Base-by-base conservation (phyloP, 2,329 filamentous ascomycete species). In the Didymella sp. region DNA sequence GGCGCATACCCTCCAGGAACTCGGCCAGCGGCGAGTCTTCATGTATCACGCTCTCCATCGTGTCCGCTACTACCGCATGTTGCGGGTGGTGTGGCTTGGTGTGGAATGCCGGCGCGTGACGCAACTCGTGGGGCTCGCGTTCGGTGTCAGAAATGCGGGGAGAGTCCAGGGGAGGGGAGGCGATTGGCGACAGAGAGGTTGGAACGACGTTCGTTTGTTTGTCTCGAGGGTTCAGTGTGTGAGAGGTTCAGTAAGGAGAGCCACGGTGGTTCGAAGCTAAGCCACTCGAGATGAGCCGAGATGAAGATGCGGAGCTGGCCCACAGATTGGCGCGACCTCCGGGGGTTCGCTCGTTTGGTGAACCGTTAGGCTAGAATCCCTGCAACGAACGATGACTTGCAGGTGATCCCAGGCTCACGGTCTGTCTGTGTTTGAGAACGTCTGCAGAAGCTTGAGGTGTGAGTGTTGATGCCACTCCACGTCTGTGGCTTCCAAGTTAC, bases 21-120 rank as follows among this genome's bases (percentile, higher is more conserved):
- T 90, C 87, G 74, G 92, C 92, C 78, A 97, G 84, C 69, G 93
- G 93, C 75, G 91, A 90, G 79, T 92, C 88, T 79, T 95, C 87
- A 79, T 90, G 90, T 68, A 96, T 87, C 70, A 96, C 84, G 72
- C 90, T 87, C 84, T 96, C 93, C 93, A 97, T 95, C 51, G 54
- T 47, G 38, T 54, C 57, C 50, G 47, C 43, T 25, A 56, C 64
- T 62, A 64, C 65, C 61, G 67, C 73, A 75, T 75, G 62, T 35
- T 71, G 70, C 61, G 63, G 42, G 62, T 60, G 56, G 53, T 54
- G 60, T 48, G 58, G 56, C 58, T 60, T 59, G 51, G 54, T 47
- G 58, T 40, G 58, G 54, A 50, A 62, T 56, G 59, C 57, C 31
- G 48, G 60, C 60, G 58, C 51, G 48, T 54, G 56, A 46, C 51